Base-by-base conservation (phyloP, 371 early-diverging fungal species). In the Rhizopus delemar region DNA sequence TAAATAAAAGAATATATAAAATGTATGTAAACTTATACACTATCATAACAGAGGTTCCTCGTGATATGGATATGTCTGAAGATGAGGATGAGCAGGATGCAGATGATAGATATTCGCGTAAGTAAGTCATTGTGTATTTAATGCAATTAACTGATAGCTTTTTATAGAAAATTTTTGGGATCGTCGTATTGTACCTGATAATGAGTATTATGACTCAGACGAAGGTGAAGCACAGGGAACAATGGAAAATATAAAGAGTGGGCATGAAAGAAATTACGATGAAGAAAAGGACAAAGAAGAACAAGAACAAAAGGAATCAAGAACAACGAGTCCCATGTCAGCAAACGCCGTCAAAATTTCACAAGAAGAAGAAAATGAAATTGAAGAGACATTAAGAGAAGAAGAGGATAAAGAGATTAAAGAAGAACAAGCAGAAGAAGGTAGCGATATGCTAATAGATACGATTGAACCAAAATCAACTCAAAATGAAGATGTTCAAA, bases 131-230 rank as follows among this genome's bases (percentile, higher is more conserved):
- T 34, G 32, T 53, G 12, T 32, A 9, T 41, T 46, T 36, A 35
- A 36, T 43, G 35, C 16, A 36, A 28, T 31, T 46, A 39, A 49
- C 16, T 34, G 4, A n/a, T 34, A 51, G 9, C 5, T 16, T 39
- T 13, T 29, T 41, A 22, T 61, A 79, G 80, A 85, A 67, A 69
- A 73, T 1, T 77, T 79, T 62, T 74, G 78, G 66, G 90, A 90
- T 70, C 62, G 75, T 36, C 82, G 81, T 32, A 71, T 83, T n/a
- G 72, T 82, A 5, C 88, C 85, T 31, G 84, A 84, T 28, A 84
- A 80, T 43, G 87, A 87, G 69, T 79, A 74, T 15, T 86, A 87
- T 32, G 90, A 90, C 57, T 84, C 84, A 9, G 88, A 88, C 53
- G 89, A 88, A 58, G 88, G 87, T n/a, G 80, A 80, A 52, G 69